Base-by-base conservation (phyloP, 2,329 filamentous ascomycete genomes). In the Fusarium sambucinum region DNA sequence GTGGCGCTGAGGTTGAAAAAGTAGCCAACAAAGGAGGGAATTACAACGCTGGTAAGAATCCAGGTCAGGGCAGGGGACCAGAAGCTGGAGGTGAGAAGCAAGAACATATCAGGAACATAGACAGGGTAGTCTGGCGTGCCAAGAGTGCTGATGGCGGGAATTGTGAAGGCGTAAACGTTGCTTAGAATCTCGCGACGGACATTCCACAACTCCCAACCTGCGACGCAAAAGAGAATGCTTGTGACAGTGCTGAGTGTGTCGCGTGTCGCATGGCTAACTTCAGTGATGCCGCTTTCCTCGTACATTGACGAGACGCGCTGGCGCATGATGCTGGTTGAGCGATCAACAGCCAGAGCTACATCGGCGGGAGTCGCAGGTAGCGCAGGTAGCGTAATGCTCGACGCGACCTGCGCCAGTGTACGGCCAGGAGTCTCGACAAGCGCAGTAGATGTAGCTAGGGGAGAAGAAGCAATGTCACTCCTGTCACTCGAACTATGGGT, bases 1-100 rank as follows among this genome's bases (percentile, higher is more conserved):
- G 83, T 85, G 48, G 84, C 81, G 38, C 90, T 92, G 74, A 97
- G 80, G 80, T 98, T 98, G 86, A 97, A 91, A 78, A 97, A 97
- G 82, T 96, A 98, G 27, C 92, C 93, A 41, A 89, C 84, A 32
- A 92, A 66, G 50, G 90, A 82, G 3, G 95, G 95, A 29, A 95
- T 69, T 42, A 92, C 74, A 55, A 92, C 78, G 76, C 88, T 91
- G 12, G 93, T 96, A 35, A 90, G 77, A 7, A 88, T 77, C 94
- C 94, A 98, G 21, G 94, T 84, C 10, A 89, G 84, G 56, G 92
- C 88, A 0, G 94, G 91, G 1, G 87, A 89, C 95, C 95, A 98
- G 85, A 97, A 98, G 27, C 86, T 86, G 38, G 86, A 82, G 2
- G 91, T 92, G 37, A 97, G 80, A 11, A 97, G 82, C 30, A 90